phyloP scores from a whole-genome alignment of 139 green algal genomes.

The Tetraselmis chui region DNA sequence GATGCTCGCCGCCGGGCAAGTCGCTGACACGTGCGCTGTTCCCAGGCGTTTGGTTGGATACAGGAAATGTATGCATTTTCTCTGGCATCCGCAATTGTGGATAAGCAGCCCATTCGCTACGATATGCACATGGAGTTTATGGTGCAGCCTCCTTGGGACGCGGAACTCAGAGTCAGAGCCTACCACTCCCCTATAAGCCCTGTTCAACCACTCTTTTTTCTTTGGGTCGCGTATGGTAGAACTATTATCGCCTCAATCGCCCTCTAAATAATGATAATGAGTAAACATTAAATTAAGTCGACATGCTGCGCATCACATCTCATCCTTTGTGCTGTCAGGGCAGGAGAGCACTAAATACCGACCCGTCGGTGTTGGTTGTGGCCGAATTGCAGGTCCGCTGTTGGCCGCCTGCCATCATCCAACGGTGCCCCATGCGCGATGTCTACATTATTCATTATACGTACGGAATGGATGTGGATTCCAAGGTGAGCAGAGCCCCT shows the following conservation, averaged over 20 bases:
- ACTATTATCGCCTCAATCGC: constrained; percentile 2
- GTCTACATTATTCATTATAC: constrained; percentile 69
- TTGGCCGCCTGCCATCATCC: not conserved
- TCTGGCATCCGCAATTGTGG: constrained; percentile 26
- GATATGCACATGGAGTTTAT: constrained; percentile 39
- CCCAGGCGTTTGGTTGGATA: constrained; percentile 65
- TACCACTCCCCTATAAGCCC: too few species aligned
- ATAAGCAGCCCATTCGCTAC: constrained; percentile 27
- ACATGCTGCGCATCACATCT: too few species aligned
- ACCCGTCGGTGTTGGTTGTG: not conserved
- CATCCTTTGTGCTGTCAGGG: too few species aligned
- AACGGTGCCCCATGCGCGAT: constrained; percentile 11
- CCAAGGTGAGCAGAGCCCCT: constrained; percentile 4
- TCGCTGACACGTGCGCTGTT: too few species aligned
- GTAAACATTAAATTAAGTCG: too few species aligned
- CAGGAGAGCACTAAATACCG: too few species aligned
- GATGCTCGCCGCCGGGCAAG: too few species aligned
- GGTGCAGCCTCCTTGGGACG: constrained; percentile 66
- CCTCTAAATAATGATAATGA: not conserved
- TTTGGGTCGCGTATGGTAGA: not conserved
- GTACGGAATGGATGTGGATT: constrained; percentile 61
- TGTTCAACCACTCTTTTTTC: not conserved
- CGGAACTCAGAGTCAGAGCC: constrained; percentile 10
- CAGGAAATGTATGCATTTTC: constrained; percentile 61
- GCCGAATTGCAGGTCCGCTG: not conserved